Conservation (phyloP, 1,139 yeast species). For the Tardiomyces digboiensis region DNA sequence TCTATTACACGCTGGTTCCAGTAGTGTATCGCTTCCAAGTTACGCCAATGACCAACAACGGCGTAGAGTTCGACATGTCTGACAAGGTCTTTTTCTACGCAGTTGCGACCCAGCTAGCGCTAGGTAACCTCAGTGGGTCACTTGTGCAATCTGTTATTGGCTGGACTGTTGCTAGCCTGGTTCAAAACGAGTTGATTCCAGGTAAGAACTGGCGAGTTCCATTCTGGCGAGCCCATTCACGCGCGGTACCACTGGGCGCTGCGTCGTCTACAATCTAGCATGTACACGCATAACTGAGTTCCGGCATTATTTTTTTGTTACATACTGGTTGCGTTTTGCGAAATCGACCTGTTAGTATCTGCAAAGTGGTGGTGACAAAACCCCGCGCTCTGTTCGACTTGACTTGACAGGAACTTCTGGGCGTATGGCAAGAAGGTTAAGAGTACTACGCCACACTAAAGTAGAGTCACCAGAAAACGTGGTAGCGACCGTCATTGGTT, state of each 20-base stretch:
- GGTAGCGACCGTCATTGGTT: too few relatives aligned
- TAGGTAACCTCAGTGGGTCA: slow-evolving; percentile 7
- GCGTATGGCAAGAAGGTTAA: too few relatives aligned
- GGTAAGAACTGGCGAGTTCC: slow-evolving; percentile 49
- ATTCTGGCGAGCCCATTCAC: slow-evolving; percentile 17
- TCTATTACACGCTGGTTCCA: slow-evolving; percentile 51
- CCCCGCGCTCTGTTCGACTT: too few relatives aligned
- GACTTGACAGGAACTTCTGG: too few relatives aligned
- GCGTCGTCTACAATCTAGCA: not conserved
- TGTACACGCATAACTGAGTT: not conserved
- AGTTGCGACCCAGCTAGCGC: slow-evolving; percentile 39
- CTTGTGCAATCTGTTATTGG: slow-evolving; percentile 31
- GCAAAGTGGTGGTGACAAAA: too few relatives aligned
- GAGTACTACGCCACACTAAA: too few relatives aligned
- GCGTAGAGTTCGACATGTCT: slow-evolving; percentile 23
- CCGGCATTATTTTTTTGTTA: too few relatives aligned
- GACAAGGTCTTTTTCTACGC: slow-evolving; percentile 52
- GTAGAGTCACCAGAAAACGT: too few relatives aligned
- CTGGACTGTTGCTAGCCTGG: slow-evolving; percentile 47
- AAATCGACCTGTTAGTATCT: too few relatives aligned
- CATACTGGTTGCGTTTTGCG: too few relatives aligned
- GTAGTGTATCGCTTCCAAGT: slow-evolving; percentile 50
- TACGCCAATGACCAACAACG: slow-evolving; percentile 7
- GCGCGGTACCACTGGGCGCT: too few relatives aligned
- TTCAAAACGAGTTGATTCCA: slow-evolving; percentile 48